phyloP scores from a whole-genome alignment of 306 rosid genomes.

The Gleditsia sinensis region DNA sequence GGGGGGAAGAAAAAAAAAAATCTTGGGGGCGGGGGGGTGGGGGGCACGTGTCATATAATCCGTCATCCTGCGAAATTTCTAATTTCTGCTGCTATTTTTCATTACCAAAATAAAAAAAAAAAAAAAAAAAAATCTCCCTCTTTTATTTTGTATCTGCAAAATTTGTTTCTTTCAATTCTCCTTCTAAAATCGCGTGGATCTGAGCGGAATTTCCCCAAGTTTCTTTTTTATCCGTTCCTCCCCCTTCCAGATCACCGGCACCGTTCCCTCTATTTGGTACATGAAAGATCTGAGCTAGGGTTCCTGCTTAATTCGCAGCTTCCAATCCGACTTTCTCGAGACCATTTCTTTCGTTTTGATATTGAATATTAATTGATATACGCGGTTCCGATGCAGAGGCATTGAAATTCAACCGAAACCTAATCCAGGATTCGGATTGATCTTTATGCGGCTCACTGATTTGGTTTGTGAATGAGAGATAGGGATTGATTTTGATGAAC shows the following conservation, averaged over 20 bases:
- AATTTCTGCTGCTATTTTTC: background rate
- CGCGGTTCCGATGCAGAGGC: slow-evolving; percentile 28
- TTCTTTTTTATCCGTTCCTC: background rate
- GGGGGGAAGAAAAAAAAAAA: background rate
- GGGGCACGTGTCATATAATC: slow-evolving; percentile 21
- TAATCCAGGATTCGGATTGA: slow-evolving; percentile 46
- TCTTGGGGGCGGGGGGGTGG: background rate
- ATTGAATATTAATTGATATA: slow-evolving; percentile 5
- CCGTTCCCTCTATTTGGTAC: background rate
- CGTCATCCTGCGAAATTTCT: background rate
- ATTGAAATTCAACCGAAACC: slow-evolving; percentile 37
- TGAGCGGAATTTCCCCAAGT: slow-evolving; percentile 30
- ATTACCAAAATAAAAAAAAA: slow-evolving; percentile 17
- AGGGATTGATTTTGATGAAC: slow-evolving; percentile 50
- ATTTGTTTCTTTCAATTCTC: slow-evolving; percentile 14
- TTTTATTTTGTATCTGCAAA: background rate
- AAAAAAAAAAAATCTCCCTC: background rate
- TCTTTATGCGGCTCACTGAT: slow-evolving; percentile 31
- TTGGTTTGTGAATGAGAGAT: slow-evolving; percentile 58
- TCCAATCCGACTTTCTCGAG: slow-evolving; percentile 29
- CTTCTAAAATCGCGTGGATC: slow-evolving; percentile 54
- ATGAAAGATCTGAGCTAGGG: slow-evolving; percentile 62
- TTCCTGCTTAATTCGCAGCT: slow-evolving; percentile 41
- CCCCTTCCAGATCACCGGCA: slow-evolving; percentile 40
- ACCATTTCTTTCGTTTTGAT: slow-evolving; percentile 27